phyloP scores from a whole-genome alignment of 345 rosid species.

The Syzygium oleosum region DNA sequence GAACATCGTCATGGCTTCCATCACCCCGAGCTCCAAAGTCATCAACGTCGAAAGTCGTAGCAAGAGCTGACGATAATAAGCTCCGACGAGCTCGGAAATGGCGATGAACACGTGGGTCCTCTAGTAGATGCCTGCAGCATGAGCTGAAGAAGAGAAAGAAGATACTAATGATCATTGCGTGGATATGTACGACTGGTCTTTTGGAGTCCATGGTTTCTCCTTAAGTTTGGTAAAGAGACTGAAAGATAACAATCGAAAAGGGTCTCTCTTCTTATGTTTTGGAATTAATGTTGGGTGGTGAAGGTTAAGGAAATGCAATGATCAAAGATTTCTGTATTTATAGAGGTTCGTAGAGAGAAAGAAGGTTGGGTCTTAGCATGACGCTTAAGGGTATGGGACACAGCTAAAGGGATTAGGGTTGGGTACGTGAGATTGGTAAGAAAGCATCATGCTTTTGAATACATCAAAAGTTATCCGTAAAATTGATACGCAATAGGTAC shows the following conservation, averaged over 20 bases:
- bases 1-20: constrained; percentile 37
- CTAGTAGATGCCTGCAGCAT: neutral
- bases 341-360: neutral
- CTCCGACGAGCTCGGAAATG: neutral
- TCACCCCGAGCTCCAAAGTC: constrained; percentile 56
- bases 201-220: neutral
- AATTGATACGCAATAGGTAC: neutral
- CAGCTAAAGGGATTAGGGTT: neutral
- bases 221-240: neutral
- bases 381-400: neutral
- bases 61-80: neutral
- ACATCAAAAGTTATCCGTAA: neutral
- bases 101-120: neutral
- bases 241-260: neutral
- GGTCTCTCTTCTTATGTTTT: neutral
- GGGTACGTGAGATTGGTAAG: neutral
- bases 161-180: neutral
- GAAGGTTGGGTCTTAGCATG: neutral
- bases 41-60: constrained; percentile 23
- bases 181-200: neutral
- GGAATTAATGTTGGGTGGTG: neutral
- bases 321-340: neutral
- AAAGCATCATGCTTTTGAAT: neutral
- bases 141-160: neutral
- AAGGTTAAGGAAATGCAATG: neutral